Conservation (phyloP, 345 rosid species). For the Hypericum androsaemum region DNA sequence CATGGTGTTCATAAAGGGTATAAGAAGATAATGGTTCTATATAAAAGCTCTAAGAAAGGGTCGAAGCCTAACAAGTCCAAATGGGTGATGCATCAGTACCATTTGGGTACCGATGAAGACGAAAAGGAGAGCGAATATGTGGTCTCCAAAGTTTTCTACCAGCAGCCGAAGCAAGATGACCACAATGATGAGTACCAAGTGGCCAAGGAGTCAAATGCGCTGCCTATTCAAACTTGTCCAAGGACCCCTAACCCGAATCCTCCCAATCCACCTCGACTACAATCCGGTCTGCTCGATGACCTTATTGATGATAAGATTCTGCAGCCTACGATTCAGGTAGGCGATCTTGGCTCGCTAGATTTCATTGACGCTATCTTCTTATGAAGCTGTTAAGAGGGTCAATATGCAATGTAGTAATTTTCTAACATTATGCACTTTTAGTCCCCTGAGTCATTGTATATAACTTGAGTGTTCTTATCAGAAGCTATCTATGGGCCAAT, state of each 20-base stretch:
- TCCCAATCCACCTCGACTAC: conserved; percentile 47
- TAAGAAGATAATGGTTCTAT: conserved; percentile 91
- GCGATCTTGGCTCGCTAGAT: not conserved
- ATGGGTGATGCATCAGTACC: conserved; percentile 93
- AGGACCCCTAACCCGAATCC: conserved; percentile 62
- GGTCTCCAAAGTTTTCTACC: conserved; percentile 63
- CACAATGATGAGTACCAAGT: conserved; percentile 13
- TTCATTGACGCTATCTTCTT: not conserved
- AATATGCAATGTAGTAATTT: no score
- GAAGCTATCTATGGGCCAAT: no score
- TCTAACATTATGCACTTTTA: no score
- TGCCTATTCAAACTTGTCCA: conserved; percentile 36
- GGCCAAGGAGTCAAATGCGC: conserved; percentile 32
- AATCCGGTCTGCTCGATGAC: conserved; percentile 19
- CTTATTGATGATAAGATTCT: conserved; percentile 15
- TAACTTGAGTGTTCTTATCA: no score
- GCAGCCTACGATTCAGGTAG: conserved; percentile 28
- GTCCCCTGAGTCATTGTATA: no score
- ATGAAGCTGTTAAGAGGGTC: no score
- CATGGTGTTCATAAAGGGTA: conserved; percentile 60
- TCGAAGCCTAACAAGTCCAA: conserved; percentile 58
- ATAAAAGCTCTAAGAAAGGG: conserved; percentile 60
- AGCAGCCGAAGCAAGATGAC: conserved; percentile 43
- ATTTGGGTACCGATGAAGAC: conserved; percentile 69
- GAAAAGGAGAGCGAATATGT: conserved; percentile 70